Percentiles rank a stretch among this genome's conserved stretches.
phyloP scores from a whole-genome alignment of 805 yeast genomes.

The Priceomyces haplophilus region DNA sequence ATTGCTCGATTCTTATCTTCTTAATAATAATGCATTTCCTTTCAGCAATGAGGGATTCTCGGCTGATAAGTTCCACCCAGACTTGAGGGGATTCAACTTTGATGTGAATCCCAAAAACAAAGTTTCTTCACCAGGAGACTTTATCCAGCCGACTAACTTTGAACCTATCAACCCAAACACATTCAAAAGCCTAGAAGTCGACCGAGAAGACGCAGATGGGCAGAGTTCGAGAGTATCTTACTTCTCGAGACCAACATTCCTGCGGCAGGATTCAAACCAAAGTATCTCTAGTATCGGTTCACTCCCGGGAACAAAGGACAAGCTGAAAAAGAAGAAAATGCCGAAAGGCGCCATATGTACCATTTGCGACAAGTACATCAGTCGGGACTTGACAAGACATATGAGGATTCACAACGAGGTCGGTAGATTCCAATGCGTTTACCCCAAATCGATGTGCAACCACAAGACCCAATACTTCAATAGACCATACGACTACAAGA shows the following conservation, averaged over 20 bases:
- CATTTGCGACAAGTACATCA: slow-evolving; percentile 39
- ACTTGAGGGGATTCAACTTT: slow-evolving; percentile 21
- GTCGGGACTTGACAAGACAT: slow-evolving; percentile 41
- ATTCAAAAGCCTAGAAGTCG: not conserved
- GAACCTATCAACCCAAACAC: slow-evolving; percentile 2
- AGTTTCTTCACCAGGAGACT: slow-evolving; percentile 1
- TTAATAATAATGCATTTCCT: slow-evolving; percentile 8
- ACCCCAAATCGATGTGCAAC: slow-evolving; percentile 37
- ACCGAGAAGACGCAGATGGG: not conserved
- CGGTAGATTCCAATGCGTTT: slow-evolving; percentile 43
- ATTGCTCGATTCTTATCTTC: slow-evolving; percentile 6
- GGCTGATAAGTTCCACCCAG: slow-evolving; percentile 10
- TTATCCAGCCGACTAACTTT: slow-evolving; percentile 3
- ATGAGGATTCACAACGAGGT: slow-evolving; percentile 43
- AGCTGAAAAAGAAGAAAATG: slow-evolving; percentile 23
- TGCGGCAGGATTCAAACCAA: slow-evolving; percentile 14
- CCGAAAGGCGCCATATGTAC: slow-evolving; percentile 38
- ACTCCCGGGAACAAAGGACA: slow-evolving; percentile 4
- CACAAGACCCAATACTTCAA: slow-evolving; percentile 43
- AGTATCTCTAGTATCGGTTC: slow-evolving; percentile 15
- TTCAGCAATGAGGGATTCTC: not conserved
- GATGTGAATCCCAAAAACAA: slow-evolving; percentile 12
- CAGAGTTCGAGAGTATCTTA: slow-evolving; percentile 1
- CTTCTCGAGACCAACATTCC: slow-evolving; percentile 11
- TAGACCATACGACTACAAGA: slow-evolving; percentile 45